phyloP scores from a whole-genome alignment of 257 asterid species.

The Solanum raphanifolium region DNA sequence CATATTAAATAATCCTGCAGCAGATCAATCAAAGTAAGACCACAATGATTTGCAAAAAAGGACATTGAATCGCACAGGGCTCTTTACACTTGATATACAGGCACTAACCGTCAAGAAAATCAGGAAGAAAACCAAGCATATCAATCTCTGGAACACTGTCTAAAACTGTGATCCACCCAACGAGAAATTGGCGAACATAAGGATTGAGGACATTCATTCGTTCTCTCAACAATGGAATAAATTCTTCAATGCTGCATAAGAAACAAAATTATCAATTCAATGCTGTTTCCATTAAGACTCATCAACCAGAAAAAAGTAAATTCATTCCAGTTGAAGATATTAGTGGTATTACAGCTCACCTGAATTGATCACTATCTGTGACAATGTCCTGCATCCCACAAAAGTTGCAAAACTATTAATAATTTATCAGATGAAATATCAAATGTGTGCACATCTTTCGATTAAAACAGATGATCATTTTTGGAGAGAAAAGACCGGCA shows the following conservation, averaged over 20 bases:
- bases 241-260: constrained; percentile 84
- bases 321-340: neutral
- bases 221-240: constrained; percentile 91
- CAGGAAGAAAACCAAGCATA: constrained; percentile 99
- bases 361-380: constrained; percentile 98
- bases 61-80: neutral
- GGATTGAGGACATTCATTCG: constrained; percentile 97
- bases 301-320: neutral
- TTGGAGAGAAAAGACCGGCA: neutral
- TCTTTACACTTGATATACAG: neutral
- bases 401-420: neutral
- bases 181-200: constrained; percentile 95
- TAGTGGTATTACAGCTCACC: constrained; percentile 29
- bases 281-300: neutral
- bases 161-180: constrained; percentile 98
- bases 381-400: constrained; percentile 80
- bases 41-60: constrained; percentile 5
- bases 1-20: constrained; percentile 94
- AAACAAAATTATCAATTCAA: neutral
- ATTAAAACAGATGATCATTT: neutral
- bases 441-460: neutral
- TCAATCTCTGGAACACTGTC: constrained; percentile 99
- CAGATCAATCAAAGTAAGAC: constrained; percentile 7
- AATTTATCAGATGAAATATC: neutral
- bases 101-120: constrained; percentile 93